Percentiles rank a stretch among this genome's conserved stretches.
Conservation (phyloP, 495 filamentous ascomycete genomes). For the Barbatosphaeria neglecta region DNA sequence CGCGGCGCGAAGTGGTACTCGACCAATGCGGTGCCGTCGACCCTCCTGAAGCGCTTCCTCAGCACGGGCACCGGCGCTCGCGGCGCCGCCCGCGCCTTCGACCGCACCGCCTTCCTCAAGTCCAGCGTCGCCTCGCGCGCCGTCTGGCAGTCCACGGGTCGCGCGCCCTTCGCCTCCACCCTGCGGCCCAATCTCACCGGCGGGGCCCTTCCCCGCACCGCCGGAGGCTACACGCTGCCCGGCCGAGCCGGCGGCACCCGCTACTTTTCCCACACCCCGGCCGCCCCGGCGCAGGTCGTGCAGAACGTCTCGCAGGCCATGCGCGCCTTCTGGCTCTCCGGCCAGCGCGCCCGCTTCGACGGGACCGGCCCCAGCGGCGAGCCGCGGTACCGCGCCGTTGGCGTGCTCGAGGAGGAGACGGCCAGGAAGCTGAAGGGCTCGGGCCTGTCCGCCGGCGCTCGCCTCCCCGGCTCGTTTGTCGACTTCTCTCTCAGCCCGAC, state of each 20-base stretch:
- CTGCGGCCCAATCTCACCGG: slow-evolving; percentile 88
- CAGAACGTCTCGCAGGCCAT: slow-evolving; percentile 87
- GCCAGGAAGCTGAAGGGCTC: slow-evolving; percentile 42
- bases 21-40: slow-evolving; percentile 44
- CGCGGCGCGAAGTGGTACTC: slow-evolving; percentile 57
- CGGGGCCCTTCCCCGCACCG: slow-evolving; percentile 70
- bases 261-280: slow-evolving; percentile 81
- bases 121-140: slow-evolving; percentile 51
- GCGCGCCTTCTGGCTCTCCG: slow-evolving; percentile 78
- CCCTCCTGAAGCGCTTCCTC: slow-evolving; percentile 49
- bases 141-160: slow-evolving; percentile 54
- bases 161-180: slow-evolving; percentile 78
- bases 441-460: slow-evolving; percentile 33
- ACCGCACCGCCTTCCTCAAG: slow-evolving; percentile 52
- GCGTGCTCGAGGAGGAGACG: slow-evolving; percentile 57
- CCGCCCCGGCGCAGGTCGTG: slow-evolving; percentile 79
- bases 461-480: slow-evolving; percentile 57
- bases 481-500: slow-evolving; percentile 83
- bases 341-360: slow-evolving; percentile 75
- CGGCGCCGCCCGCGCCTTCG: slow-evolving; percentile 26
- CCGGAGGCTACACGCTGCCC: slow-evolving; percentile 73
- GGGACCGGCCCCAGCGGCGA: slow-evolving; percentile 58
- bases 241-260: slow-evolving; percentile 60
- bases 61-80: slow-evolving; percentile 38
- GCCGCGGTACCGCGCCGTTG: slow-evolving; percentile 64